These are phyloP conservation scores for Bidens hawaiensis DNA, from an alignment of 140 eudicot genomes.

Conservation along the genomic window DNA sequence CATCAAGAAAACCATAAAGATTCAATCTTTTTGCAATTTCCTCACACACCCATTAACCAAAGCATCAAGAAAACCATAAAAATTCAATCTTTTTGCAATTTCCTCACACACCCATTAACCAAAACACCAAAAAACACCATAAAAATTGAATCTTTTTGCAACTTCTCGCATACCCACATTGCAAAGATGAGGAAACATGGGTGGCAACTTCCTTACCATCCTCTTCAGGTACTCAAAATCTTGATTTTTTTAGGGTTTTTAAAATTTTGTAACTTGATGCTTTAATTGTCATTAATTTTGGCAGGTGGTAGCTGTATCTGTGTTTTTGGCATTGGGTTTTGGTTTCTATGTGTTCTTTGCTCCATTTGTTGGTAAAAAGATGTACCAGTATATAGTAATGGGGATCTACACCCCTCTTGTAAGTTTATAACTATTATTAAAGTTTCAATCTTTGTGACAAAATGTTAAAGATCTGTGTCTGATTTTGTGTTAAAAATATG, in stretches of 20 bases:
- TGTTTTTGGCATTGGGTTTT: conserved; percentile 95
- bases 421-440: conserved; percentile 32
- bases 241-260: neutral
- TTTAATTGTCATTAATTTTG: conserved; percentile 1
- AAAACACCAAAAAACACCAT: too few species aligned
- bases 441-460: conserved; percentile 11
- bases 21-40: neutral
- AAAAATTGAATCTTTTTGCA: too few species aligned
- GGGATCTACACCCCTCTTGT: conserved; percentile 99
- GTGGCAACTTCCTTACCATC: conserved; percentile 99
- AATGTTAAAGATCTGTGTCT: conserved; percentile 51
- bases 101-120: conserved; percentile 13
- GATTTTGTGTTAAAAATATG: conserved; percentile 14
- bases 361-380: conserved; percentile 93
- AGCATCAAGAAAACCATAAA: too few species aligned
- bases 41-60: conserved; percentile 13
- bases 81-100: conserved; percentile 16
- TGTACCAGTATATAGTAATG: conserved; percentile 86
- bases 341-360: conserved; percentile 99
- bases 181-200: conserved; percentile 94
- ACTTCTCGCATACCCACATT: conserved; percentile 19
- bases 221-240: conserved; percentile 67
- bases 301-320: conserved; percentile 99
- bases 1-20: conserved; percentile 10
- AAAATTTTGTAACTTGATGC: neutral